Conservation (phyloP, 2,329 filamentous ascomycete species). For the Tolypocladium tropicale region DNA sequence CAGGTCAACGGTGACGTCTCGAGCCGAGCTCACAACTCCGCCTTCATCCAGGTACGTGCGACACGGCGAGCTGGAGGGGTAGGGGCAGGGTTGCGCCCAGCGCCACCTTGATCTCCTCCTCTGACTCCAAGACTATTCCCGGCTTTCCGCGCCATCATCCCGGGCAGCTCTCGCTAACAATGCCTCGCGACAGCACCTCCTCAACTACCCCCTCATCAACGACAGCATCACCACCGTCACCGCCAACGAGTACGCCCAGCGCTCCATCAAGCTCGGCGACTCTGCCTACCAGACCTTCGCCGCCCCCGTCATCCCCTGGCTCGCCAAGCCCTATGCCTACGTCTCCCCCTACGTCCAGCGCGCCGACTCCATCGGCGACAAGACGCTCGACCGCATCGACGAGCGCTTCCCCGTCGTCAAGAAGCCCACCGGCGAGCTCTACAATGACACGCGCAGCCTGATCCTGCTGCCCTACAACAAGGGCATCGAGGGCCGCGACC, state of each 20-base stretch:
- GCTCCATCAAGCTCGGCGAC: constrained; percentile 66
- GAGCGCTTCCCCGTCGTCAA: constrained; percentile 62
- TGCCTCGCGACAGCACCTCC: constrained; percentile 54
- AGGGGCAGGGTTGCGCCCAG: background rate
- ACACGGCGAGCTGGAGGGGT: background rate
- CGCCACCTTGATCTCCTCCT: background rate
- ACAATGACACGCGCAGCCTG: constrained; percentile 50
- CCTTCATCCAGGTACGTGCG: constrained; percentile 36
- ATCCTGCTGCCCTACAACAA: constrained; percentile 54
- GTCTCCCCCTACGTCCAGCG: constrained; percentile 76
- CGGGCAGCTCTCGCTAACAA: background rate
- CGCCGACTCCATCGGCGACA: constrained; percentile 67
- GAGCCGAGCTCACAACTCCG: constrained; percentile 31
- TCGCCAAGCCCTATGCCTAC: constrained; percentile 70
- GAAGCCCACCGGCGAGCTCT: constrained; percentile 63
- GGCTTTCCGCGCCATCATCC: no score
- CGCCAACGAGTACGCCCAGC: constrained; percentile 72
- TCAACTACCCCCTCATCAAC: constrained; percentile 72
- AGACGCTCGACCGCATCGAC: constrained; percentile 60
- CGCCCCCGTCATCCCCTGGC: constrained; percentile 60
- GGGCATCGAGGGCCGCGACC: constrained; percentile 50
- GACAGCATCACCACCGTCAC: constrained; percentile 73
- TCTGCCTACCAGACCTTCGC: constrained; percentile 67
- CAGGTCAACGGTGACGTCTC: constrained; percentile 43
- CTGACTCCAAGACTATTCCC: no score